phyloP scores from a whole-genome alignment of 139 green algal species.

The Volvox africanus region DNA sequence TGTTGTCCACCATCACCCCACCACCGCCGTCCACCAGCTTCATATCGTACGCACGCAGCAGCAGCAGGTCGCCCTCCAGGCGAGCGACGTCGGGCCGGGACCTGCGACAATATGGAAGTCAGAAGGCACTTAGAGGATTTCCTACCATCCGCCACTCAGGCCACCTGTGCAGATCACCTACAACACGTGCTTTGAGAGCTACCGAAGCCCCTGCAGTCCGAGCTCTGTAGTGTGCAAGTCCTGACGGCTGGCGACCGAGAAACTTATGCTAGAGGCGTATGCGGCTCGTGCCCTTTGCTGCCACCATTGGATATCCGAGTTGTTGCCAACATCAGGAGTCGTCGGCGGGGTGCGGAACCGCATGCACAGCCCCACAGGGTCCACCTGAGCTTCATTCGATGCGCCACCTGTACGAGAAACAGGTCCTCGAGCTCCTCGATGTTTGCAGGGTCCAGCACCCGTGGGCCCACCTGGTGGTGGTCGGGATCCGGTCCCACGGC shows the following conservation, averaged over 20 bases:
- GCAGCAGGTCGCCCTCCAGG: conserved; percentile 42
- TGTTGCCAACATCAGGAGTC: too few species aligned
- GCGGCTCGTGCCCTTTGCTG: too few species aligned
- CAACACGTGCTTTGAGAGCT: too few species aligned
- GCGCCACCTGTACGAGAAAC: conserved; percentile 41
- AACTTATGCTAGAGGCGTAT: too few species aligned
- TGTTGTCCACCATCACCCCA: neutral
- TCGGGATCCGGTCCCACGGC: neutral
- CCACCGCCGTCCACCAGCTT: conserved; percentile 21
- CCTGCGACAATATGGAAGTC: neutral
- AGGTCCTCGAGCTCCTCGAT: conserved; percentile 59
- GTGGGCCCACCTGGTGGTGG: conserved; percentile 39
- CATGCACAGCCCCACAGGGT: neutral
- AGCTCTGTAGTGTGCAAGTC: too few species aligned
- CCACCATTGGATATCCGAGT: too few species aligned
- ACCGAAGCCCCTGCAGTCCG: too few species aligned
- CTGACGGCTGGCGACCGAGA: too few species aligned
- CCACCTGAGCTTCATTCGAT: conserved; percentile 24
- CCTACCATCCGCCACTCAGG: too few species aligned
- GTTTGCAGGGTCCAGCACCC: conserved; percentile 3
- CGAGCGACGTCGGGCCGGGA: conserved; percentile 51
- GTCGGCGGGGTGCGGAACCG: too few species aligned
- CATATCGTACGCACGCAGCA: conserved; percentile 50
- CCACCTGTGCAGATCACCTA: too few species aligned
- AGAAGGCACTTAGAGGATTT: too few species aligned